Evolutionary conservation across 306 rosid species (phyloP).

Genomic region (Geum urbanum): DNA sequence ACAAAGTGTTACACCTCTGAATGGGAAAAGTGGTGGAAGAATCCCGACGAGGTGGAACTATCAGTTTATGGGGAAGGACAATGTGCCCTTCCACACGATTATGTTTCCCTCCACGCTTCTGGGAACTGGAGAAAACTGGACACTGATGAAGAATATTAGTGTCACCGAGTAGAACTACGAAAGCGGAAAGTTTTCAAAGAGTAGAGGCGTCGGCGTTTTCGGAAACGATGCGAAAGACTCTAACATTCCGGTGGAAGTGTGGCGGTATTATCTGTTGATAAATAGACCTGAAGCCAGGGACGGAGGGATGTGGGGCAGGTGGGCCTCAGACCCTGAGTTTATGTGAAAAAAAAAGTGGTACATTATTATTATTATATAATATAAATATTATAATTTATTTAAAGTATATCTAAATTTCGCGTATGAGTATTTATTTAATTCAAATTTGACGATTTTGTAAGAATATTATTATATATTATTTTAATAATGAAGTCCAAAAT

Average conservation of each 20-base stretch:
- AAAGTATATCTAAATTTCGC: no score
- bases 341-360: no score
- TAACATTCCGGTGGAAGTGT: constrained; percentile 81
- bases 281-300: constrained; percentile 99
- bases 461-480: no score
- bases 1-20: constrained; percentile 79
- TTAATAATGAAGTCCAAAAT: no score
- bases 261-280: constrained; percentile 89
- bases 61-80: constrained; percentile 98
- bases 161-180: constrained; percentile 95
- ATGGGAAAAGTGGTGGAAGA: constrained; percentile 99
- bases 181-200: constrained; percentile 92
- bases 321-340: no score
- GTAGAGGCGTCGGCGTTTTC: constrained; percentile 88
- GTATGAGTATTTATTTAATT: no score
- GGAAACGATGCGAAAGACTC: constrained; percentile 92
- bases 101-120: constrained; percentile 92
- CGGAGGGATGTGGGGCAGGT: no score
- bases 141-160: constrained; percentile 91
- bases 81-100: constrained; percentile 96
- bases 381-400: no score
- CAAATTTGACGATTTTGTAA: no score
- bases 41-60: constrained; percentile 83
- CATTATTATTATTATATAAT: no score
- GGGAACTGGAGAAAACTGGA: constrained; percentile 90